Base-by-base conservation (phyloP, 176 grass and related monocot species). In the Oryza officinalis region DNA sequence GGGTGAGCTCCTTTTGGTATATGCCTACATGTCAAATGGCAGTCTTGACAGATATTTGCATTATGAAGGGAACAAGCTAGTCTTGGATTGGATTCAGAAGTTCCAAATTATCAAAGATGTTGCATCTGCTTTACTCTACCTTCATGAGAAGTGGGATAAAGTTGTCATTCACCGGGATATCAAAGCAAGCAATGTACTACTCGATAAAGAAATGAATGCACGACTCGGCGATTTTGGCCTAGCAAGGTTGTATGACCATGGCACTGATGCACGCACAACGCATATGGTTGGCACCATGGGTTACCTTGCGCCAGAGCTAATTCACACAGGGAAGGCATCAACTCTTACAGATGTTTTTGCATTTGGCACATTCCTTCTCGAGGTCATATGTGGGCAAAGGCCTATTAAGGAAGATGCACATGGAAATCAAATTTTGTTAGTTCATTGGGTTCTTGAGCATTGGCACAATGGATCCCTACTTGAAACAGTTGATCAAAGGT, bases 71-170 rank as follows among this genome's bases (percentile, higher is more conserved):
- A 35, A 43, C 13, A 63, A 75, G 25, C 59, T 15, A 2, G 50
- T 26, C 41, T 71, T 92, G n/a, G 60, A 64, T 41, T 92, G 90
- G 90, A 31, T 10, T 1, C 45, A 77, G 14, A 83, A 83, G 77
- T 71, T 92, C 5, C 79, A 69, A n/a, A 82, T 92, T 44, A 85
- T 89, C 65, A 89, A 75, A 83, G 88, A 54, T 20, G 71, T 93
- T 5, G 81, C 91, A 15, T 35, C 76, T 2, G 75, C 81, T 12
- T 64, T 93, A 10, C 63, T 84, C 72, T 93, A 87, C 32, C 87
- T 87, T 22, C 91, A 93, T 41, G 87, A 93, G 67, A 84, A 86
- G 26, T 93, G 87, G 87, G 87, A 92, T 65, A 76, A 92, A n/a
- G 87, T 92, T 0, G 91, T 93, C 6, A 59, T 93, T 6, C 87